phyloP scores from a whole-genome alignment of 176 grass and related monocot genomes.

The bread wheat (Triticum aestivum) region DNA sequence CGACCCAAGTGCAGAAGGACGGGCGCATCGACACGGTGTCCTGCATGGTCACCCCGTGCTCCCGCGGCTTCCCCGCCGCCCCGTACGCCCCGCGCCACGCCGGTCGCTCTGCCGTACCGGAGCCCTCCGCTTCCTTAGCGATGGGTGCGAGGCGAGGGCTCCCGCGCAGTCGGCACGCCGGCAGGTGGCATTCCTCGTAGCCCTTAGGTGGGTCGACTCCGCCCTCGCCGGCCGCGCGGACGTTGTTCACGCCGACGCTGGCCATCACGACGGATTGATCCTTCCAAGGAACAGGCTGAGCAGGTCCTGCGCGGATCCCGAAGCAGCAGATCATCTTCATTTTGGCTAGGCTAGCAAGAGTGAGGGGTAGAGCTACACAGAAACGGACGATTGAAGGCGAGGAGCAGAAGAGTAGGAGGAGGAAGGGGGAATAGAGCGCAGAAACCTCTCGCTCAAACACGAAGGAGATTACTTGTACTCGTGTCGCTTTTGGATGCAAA shows the following conservation, averaged over 20 bases:
- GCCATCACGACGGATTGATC: slow-evolving; percentile 28
- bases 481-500: too few relatives aligned
- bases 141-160: too few relatives aligned
- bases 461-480: too few relatives aligned
- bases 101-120: background rate
- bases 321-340: background rate
- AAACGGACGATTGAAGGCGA: too few relatives aligned
- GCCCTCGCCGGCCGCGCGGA: background rate
- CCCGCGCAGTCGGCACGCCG: too few relatives aligned
- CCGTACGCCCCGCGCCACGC: slow-evolving; percentile 51
- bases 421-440: too few relatives aligned
- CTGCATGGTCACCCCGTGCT: slow-evolving; percentile 48
- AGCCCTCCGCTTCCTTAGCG: too few relatives aligned
- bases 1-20: slow-evolving; percentile 23
- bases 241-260: slow-evolving; percentile 12
- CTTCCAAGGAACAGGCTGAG: background rate
- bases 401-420: too few relatives aligned
- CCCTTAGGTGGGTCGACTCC: background rate
- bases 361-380: too few relatives aligned
- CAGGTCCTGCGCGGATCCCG: background rate
- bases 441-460: too few relatives aligned
- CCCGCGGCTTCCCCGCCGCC: slow-evolving; percentile 33
- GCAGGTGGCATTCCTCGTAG: too few relatives aligned
- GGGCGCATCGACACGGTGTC: slow-evolving; percentile 56
- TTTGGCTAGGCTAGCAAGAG: too few relatives aligned